Evolutionary conservation across 129 eudicot species (phyloP).

Genomic region (Flaveria brownii): DNA sequence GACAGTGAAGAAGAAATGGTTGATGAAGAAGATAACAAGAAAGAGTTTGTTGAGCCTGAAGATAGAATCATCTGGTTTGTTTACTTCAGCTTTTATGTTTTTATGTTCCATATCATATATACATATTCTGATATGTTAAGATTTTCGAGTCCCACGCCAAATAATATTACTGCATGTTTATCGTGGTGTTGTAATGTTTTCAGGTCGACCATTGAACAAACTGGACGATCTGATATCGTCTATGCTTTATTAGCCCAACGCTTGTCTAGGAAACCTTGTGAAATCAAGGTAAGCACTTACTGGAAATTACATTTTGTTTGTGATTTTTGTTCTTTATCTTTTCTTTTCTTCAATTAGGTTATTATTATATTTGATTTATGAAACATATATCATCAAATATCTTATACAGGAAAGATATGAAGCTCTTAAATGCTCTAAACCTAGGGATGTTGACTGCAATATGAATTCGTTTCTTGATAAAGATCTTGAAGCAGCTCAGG

Average conservation of each 20-base stretch:
- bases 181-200: conserved; percentile 25
- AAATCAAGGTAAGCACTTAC: conserved; percentile 65
- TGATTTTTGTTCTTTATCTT: conserved; percentile 17
- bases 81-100: conserved; percentile 22
- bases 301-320: conserved; percentile 13
- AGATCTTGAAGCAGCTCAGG: conserved; percentile 81
- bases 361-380: conserved; percentile 17
- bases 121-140: conserved; percentile 17
- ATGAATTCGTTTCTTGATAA: conserved; percentile 56
- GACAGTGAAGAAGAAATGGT: conserved; percentile 74
- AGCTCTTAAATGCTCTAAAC: conserved; percentile 42
- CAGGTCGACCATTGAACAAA: conserved; percentile 58
- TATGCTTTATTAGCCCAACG: conserved; percentile 58
- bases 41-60: conserved; percentile 68
- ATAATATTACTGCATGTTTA: conserved; percentile 12
- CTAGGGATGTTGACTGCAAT: conserved; percentile 39
- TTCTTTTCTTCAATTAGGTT: background rate
- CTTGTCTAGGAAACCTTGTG: conserved; percentile 64
- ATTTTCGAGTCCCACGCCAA: background rate
- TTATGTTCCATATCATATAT: conserved; percentile 1
- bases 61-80: conserved; percentile 79
- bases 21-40: conserved; percentile 71
- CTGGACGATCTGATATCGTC: conserved; percentile 58
- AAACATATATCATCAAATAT: conserved; percentile 53
- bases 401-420: conserved; percentile 89